Conservation (phyloP, 2,329 filamentous ascomycete species). For the Pyricularia pennisetigena region DNA sequence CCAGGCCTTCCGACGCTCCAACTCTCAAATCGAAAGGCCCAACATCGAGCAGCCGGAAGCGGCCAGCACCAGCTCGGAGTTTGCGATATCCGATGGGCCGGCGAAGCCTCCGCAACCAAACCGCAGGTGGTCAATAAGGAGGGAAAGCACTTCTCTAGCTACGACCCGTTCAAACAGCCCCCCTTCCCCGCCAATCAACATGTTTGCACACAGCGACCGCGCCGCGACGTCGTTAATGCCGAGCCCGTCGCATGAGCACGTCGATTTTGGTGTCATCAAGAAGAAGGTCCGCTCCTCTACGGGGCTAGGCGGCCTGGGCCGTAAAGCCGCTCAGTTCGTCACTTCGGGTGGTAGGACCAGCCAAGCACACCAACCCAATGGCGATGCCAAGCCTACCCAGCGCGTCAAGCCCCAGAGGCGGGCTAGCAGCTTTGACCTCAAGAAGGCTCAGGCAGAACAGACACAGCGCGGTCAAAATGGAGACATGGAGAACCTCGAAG, state of each 20-base stretch:
- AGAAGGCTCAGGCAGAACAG: conserved; percentile 11
- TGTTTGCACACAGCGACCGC: conserved; percentile 19
- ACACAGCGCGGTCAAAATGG: conserved; percentile 11
- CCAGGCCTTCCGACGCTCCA: conserved; percentile 34
- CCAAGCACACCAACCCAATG: conserved; percentile 9
- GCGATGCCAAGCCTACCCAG: conserved; percentile 12
- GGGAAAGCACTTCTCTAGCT: conserved; percentile 29
- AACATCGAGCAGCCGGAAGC: conserved; percentile 12
- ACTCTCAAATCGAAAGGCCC: conserved; percentile 21
- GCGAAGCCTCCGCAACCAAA: conserved; percentile 11
- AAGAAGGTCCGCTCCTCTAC: conserved; percentile 43
- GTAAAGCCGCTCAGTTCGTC: conserved; percentile 37
- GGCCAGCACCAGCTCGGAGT: conserved; percentile 14
- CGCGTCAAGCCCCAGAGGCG: conserved; percentile 19
- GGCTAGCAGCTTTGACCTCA: conserved; percentile 40
- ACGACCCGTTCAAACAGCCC: conserved; percentile 39
- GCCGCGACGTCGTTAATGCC: conserved; percentile 12
- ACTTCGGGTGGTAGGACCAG: conserved; percentile 15
- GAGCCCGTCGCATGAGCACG: conserved; percentile 13
- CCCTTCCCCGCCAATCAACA: conserved; percentile 36
- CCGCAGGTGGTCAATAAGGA: conserved; percentile 36
- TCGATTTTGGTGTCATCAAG: conserved; percentile 34
- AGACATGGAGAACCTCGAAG: conserved; percentile 20
- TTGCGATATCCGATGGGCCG: conserved; percentile 16
- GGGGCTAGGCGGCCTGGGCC: conserved; percentile 33